A percentile compares a stretch with the other conserved stretches of the same genome.
Evolutionary conservation across 257 asterid genomes (phyloP).

Genomic region (Salvia splendens): DNA sequence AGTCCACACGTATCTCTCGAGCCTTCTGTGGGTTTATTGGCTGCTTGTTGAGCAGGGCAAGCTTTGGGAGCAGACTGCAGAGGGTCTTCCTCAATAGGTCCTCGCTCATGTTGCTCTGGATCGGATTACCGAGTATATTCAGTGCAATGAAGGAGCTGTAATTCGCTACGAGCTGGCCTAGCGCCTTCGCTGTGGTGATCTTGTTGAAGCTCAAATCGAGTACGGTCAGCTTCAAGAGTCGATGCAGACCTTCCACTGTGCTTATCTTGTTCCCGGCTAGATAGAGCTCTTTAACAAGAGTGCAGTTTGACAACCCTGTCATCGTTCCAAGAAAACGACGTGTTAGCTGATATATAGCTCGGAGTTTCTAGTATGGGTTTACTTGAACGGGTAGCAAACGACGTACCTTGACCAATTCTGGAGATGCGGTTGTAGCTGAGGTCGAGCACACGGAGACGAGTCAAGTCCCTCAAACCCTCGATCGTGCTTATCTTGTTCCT

Average conservation of each 20-base stretch:
- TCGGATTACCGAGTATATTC: slow-evolving; percentile 75
- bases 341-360: slow-evolving; percentile 9
- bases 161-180: slow-evolving; percentile 88
- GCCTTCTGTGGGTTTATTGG: slow-evolving; percentile 62
- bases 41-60: slow-evolving; percentile 63
- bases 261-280: slow-evolving; percentile 88
- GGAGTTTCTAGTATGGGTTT: not conserved
- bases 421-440: slow-evolving; percentile 82
- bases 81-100: slow-evolving; percentile 63
- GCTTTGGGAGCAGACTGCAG: slow-evolving; percentile 68
- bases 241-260: slow-evolving; percentile 74
- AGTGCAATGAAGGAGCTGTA: slow-evolving; percentile 65
- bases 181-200: slow-evolving; percentile 68
- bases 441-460: slow-evolving; percentile 72
- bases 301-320: slow-evolving; percentile 70
- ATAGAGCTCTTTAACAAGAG: slow-evolving; percentile 69
- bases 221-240: slow-evolving; percentile 70
- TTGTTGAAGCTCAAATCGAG: slow-evolving; percentile 86
- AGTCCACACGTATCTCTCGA: slow-evolving; percentile 53
- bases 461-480: slow-evolving; percentile 80
- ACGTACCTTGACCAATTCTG: slow-evolving; percentile 76
- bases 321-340: slow-evolving; percentile 15
- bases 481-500: slow-evolving; percentile 71
- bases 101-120: slow-evolving; percentile 65
- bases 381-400: not conserved